Percentiles rank a stretch among this genome's conserved stretches.
Conservation (phyloP, 164 flowering plant genomes). For the Stephania japonica region DNA sequence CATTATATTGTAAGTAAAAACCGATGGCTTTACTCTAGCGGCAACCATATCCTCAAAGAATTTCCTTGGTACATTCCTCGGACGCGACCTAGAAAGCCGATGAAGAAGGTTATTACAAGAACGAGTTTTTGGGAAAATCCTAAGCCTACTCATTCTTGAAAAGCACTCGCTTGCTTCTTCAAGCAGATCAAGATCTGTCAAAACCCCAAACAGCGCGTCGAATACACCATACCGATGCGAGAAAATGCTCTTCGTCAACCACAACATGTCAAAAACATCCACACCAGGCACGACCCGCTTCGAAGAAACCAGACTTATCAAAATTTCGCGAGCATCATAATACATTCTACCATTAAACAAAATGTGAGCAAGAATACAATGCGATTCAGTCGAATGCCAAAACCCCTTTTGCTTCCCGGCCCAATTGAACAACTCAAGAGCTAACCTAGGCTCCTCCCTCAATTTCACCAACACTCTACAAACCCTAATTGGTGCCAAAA, state of each 20-base stretch:
- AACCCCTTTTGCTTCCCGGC: constrained; percentile 37
- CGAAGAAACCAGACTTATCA: constrained; percentile 38
- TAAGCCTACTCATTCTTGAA: constrained; percentile 48
- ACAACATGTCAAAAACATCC: constrained; percentile 52
- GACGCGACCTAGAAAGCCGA: constrained; percentile 44
- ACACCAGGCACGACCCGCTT: constrained; percentile 21
- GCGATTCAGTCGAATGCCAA: constrained; percentile 45
- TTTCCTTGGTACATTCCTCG: constrained; percentile 33
- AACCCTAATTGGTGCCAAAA: constrained; percentile 44
- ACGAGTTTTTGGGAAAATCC: constrained; percentile 48
- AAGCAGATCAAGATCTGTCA: constrained; percentile 55
- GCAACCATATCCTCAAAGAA: constrained; percentile 56
- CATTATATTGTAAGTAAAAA: constrained; percentile 74
- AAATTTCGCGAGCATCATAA: constrained; percentile 34
- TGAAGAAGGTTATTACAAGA: constrained; percentile 68
- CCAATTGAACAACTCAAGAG: constrained; percentile 58
- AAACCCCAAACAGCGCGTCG: constrained; percentile 61
- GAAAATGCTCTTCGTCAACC: constrained; percentile 54
- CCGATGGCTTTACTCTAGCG: constrained; percentile 43
- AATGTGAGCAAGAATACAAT: constrained; percentile 59
- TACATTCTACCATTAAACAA: constrained; percentile 60
- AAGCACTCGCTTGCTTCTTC: constrained; percentile 69
- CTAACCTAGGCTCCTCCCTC: constrained; percentile 41
- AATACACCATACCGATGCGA: constrained; percentile 59
- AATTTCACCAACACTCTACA: constrained; percentile 43